Percentiles rank a stretch among this genome's conserved stretches.
phyloP scores from a whole-genome alignment of 2,329 filamentous ascomycete species.

The Metarhizium album region DNA sequence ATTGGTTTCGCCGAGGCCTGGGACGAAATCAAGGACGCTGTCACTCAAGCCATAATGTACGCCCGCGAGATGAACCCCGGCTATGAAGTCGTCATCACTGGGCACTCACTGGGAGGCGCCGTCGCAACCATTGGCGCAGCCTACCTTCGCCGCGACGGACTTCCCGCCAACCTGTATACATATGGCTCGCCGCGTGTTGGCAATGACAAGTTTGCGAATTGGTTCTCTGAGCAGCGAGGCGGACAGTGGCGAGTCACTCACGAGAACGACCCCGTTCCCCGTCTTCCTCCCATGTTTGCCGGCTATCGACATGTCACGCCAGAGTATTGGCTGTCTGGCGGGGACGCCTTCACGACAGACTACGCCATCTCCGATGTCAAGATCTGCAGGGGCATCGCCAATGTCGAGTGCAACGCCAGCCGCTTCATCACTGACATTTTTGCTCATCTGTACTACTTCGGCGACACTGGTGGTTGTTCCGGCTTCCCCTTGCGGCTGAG shows the following conservation, averaged over 20 bases:
- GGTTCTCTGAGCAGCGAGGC: conserved; percentile 41
- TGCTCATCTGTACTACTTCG: conserved; percentile 41
- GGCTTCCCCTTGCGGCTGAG: conserved; percentile 10
- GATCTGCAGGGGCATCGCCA: conserved; percentile 38
- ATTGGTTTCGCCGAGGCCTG: conserved; percentile 50
- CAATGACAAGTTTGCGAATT: conserved; percentile 42
- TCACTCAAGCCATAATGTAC: conserved; percentile 30
- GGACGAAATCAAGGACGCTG: conserved; percentile 35
- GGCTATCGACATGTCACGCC: conserved; percentile 57
- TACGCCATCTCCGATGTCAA: conserved; percentile 30
- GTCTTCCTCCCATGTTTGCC: conserved; percentile 49
- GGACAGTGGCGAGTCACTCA: conserved; percentile 56
- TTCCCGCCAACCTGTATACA: conserved; percentile 45
- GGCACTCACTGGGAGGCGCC: conserved; percentile 59
- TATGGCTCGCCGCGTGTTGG: conserved; percentile 59
- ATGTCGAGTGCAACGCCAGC: conserved; percentile 39
- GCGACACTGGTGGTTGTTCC: conserved; percentile 29
- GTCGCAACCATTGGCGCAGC: conserved; percentile 50
- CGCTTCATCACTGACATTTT: conserved; percentile 31
- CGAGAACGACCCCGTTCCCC: conserved; percentile 54
- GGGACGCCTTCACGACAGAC: conserved; percentile 17
- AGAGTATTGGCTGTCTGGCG: conserved; percentile 52
- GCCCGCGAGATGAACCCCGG: conserved; percentile 35
- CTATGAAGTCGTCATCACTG: conserved; percentile 47
- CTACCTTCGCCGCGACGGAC: conserved; percentile 39